phyloP scores from a whole-genome alignment of 192 early-diverging fungal genomes.

The Backusella circina region DNA sequence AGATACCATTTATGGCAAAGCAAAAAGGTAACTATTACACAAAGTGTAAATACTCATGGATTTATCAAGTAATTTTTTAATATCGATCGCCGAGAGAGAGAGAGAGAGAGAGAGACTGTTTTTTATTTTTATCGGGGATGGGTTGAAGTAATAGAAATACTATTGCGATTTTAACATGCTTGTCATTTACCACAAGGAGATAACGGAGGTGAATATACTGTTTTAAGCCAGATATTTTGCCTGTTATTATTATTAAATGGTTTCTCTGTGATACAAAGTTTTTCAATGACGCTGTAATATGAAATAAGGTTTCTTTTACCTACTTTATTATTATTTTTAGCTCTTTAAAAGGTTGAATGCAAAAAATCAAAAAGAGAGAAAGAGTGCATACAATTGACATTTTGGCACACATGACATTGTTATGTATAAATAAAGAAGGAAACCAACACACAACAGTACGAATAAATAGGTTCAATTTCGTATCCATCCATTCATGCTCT shows the following conservation, averaged over 20 bases:
- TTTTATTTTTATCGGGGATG: neutral
- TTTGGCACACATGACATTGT: neutral
- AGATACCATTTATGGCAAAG: neutral
- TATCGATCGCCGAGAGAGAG: neutral
- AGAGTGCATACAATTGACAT: neutral
- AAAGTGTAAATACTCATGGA: neutral
- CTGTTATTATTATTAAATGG: neutral
- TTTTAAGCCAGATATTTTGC: neutral
- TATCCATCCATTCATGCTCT: neutral
- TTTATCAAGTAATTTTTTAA: slow-evolving; percentile 2
- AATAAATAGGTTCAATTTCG: neutral
- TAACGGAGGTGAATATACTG: neutral
- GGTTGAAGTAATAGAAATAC: neutral
- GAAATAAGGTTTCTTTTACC: neutral
- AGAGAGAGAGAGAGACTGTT: neutral
- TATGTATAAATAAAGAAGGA: neutral
- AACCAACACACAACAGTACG: neutral
- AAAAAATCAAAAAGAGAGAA: neutral
- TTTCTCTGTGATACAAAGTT: neutral
- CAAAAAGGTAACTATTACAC: neutral
- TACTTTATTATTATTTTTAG: neutral
- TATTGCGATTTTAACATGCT: neutral
- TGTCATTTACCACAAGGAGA: neutral
- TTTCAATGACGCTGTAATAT: neutral
- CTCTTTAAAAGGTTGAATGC: neutral